A percentile compares a stretch with the other conserved stretches of the same genome.
Evolutionary conservation across 2,329 filamentous ascomycete genomes (phyloP).

Genomic region (Aspergillus costaricaensis): DNA sequence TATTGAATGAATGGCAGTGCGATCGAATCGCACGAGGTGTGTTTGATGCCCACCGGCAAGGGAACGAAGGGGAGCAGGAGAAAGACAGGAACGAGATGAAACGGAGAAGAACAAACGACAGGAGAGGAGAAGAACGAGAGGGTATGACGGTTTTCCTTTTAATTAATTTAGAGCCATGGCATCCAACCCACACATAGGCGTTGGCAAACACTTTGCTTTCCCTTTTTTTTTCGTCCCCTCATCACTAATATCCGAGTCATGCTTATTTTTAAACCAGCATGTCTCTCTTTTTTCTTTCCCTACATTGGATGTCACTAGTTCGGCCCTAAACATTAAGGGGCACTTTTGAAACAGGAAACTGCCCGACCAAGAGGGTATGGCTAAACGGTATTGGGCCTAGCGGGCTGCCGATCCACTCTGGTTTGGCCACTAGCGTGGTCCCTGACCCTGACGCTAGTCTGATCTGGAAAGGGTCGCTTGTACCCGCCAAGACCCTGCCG

Average conservation of each 20-base stretch:
- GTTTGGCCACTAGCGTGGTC: neutral
- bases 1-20: conserved; percentile 33
- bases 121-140: conserved; percentile 3
- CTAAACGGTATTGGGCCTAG: neutral
- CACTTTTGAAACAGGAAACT: conserved; percentile 7
- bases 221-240: conserved; percentile 1
- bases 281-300: neutral
- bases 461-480: neutral
- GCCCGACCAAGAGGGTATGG: neutral
- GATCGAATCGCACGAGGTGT: conserved; percentile 28
- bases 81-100: conserved; percentile 1
- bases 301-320: conserved; percentile 8
- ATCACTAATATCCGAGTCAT: neutral
- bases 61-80: conserved; percentile 5
- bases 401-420: neutral
- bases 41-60: conserved; percentile 17
- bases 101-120: conserved; percentile 12
- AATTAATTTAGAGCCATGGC: neutral
- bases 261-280: conserved; percentile 9
- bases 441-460: conserved; percentile 4
- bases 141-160: conserved; percentile 26
- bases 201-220: neutral
- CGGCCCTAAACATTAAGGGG: conserved; percentile 9
- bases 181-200: neutral
- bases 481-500: neutral